Conservation (phyloP, 345 rosid species). For the Linum trigynum region DNA sequence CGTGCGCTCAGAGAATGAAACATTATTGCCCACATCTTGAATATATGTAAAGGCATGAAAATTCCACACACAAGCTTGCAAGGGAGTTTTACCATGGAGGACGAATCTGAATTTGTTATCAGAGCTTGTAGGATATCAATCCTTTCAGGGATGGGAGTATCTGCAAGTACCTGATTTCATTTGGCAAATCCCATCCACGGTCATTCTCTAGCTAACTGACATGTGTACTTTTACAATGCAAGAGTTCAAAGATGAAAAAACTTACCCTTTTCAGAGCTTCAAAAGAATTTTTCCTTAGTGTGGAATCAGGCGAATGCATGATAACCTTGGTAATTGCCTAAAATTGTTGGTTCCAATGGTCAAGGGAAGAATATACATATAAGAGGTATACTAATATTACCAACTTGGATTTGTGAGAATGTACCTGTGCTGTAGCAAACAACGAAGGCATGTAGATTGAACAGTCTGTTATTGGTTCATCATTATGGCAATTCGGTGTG, state of each 20-base stretch:
- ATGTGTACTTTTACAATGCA: not conserved
- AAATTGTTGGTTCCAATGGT: slow-evolving; percentile 9
- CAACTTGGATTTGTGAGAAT: slow-evolving; percentile 13
- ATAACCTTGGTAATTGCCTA: slow-evolving; percentile 40
- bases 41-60: slow-evolving; percentile 2
- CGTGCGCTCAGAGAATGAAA: slow-evolving; percentile 8
- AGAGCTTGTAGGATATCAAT: slow-evolving; percentile 51
- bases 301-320: slow-evolving; percentile 21
- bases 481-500: slow-evolving; percentile 25
- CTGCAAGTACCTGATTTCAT: slow-evolving; percentile 57
- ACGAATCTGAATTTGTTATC: slow-evolving; percentile 43
- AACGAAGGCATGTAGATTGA: slow-evolving; percentile 46
- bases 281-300: slow-evolving; percentile 58
- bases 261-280: slow-evolving; percentile 66
- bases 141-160: slow-evolving; percentile 56
- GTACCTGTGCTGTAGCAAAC: slow-evolving; percentile 63
- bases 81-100: slow-evolving; percentile 65
- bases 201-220: not conserved
- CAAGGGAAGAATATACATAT: not conserved
- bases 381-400: not conserved
- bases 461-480: slow-evolving; percentile 29
- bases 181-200: not conserved
- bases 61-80: slow-evolving; percentile 8
- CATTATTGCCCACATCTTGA: not conserved
- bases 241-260: not conserved